Evolutionary conservation across 192 early-diverging fungal species (phyloP), one percentile per base, ranked within the genome.

Genomic region (Backusella circina): DNA sequence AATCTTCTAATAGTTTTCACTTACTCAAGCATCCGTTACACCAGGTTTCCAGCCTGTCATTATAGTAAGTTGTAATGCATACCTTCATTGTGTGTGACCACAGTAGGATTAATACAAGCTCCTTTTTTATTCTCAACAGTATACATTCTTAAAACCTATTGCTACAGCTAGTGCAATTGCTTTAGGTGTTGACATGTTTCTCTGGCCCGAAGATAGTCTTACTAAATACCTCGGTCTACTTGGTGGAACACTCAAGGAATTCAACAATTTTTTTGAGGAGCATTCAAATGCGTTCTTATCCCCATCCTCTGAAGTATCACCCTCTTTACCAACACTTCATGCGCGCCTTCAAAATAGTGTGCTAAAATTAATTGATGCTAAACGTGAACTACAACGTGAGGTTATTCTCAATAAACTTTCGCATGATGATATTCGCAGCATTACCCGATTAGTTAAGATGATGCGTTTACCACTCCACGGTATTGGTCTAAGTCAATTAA

Each of bases 201-300:
- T 80, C 41, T 80, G 79, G 79, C 79, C 79, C 3, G 79, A 80
- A 31, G 71, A 80, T 38, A 80, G 74, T 36, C 51, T 76, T n/a
- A 70, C 71, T 5, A 76, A 76, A 28, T 80, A 76, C 41, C 37
- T 80, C 21, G 37, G 23, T 6, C 28, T 76, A 44, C 54, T 80
- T 6, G n/a, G 30, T 33, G 69, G 50, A 21, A 70, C 75, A 9
- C 51, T 80, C 5, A 36, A 47, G 5, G 41, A 38, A 10, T 76
- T 35, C 13, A 76, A 76, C 30, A 15, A 10, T n/a, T 68, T 76
- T 57, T 39, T 76, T 9, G 23, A 76, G 8, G 70, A 80, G 38
- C 64, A 80, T 30, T 69, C 71, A 9, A 39, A 70, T 66, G 79
- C 75, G 16, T 80, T 80, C 16, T 51, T 80, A 28, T 26, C 37